Evolutionary conservation across 1,139 yeast species (phyloP), one percentile per base, ranked within the genome.

Genomic region (Taphrina populina): DNA sequence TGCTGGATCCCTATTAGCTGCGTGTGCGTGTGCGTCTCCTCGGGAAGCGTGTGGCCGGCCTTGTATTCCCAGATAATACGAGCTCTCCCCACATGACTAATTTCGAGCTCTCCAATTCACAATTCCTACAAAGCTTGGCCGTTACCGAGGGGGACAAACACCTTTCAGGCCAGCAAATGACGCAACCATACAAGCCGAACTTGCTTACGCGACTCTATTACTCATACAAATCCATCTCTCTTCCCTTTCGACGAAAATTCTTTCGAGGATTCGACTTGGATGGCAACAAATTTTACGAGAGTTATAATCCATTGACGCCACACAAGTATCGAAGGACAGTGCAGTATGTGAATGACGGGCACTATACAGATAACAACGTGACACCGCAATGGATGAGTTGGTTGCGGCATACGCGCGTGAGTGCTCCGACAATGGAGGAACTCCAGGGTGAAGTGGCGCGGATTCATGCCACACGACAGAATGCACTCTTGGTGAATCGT

Each of bases 351-450:
- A 32, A 52, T 11, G 56, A 40, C 20, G 56, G 49, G 2, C 47
- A 52, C 36, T 52, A 41, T 19, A 41, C 56, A 34, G 56, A 52
- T 43, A 40, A 52, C 43, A 40, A 52, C 7, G 49, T 52, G 23
- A 41, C 56, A 29, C 56, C 56, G 4, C 49, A 41, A 26, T 52
- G 56, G 56, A 52, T 52, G 49, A n/a, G 34, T 24, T 52, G 56
- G 56, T 30, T 52, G 23, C 41, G 56, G 29, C 29, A 52, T 27
- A 52, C 49, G 17, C 24, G 46, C n/a, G 27, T 37, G 10, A 27
- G 41, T 7, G 49, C 56, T 13, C 56, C 56, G 29, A 41, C 49
- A 15, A 11, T 33, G 49, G 35, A 27, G 4, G 56, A 52, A 21
- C 13, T 52, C 29, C 10, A 20, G 6, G 33, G 24, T 7, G 56